Evolutionary conservation across 2,329 filamentous ascomycete species (phyloP), one percentile per base, ranked within the genome.

Genomic region (Monosporascus sp.): DNA sequence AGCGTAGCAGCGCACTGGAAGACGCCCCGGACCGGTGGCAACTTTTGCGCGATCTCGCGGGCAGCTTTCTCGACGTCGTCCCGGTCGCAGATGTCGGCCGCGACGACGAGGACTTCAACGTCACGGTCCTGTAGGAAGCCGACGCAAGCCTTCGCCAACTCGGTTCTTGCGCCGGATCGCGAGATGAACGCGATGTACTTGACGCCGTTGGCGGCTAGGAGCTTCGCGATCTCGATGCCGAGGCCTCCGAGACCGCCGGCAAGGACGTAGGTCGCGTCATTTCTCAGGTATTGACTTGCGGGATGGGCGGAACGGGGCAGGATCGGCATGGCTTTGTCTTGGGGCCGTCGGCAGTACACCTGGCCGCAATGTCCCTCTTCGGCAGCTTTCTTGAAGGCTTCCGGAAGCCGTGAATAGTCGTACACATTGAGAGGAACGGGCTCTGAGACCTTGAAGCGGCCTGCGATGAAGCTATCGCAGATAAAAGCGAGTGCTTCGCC

Each of bases 211-310:
- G 64, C 60, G n/a, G 71, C 68, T 51, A 85, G 70, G 51, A 80
- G 72, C 50, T 72, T 68, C 2, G 80, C 75, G 38, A 84, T 76
- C 57, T 73, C 76, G 36, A 73, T 71, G 1, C 82, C 82, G 0
- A 85, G 70, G 11, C 82, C 82, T 17, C 81, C 80, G 0, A 83
- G 71, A 1, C 83, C 83, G 8, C 83, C 83, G 4, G 74, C 72
- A 3, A 85, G 65, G 2, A 85, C 60, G 52, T 85, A 85, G 1
- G 79, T 77, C 0, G 67, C 71, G 6, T 72, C 63, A 1, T 20
- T 20, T 11, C 34, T 47, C n/a, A 64, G 31, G 18, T 34, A 48
- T 17, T 49, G 9, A 17, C 49, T 52, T 5, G 49, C 53, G 18
- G 49, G 49, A 36, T 49, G 51, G 22, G 22, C 38, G n/a, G 50